These are phyloP conservation scores for Akanthomyces uredinophilus DNA, from an alignment of 2,329 filamentous ascomycete species.

Conservation along the genomic window DNA sequence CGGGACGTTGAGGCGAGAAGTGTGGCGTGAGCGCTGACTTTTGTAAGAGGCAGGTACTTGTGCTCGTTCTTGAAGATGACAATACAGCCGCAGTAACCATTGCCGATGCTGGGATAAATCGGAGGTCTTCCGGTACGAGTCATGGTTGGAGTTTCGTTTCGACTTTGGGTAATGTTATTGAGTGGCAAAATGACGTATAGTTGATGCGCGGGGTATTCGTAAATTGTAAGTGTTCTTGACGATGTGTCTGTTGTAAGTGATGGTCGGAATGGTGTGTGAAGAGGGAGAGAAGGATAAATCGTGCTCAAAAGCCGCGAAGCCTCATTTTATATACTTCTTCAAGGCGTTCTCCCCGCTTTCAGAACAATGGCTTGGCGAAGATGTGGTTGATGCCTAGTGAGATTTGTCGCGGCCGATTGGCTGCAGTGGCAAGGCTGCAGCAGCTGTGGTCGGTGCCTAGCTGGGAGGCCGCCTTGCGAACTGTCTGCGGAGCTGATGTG, in stretches of 20 bases:
- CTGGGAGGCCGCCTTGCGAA: conserved; percentile 10
- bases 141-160: neutral
- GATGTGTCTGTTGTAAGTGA: neutral
- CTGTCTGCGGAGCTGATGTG: neutral
- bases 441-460: neutral
- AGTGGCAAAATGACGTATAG: neutral
- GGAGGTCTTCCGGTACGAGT: neutral
- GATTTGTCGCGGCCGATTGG: conserved; percentile 1
- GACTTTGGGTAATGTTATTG: neutral
- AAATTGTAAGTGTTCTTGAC: neutral
- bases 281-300: neutral
- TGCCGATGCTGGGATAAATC: neutral
- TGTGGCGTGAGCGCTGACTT: conserved; percentile 53
- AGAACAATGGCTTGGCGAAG: neutral
- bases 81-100: conserved; percentile 31
- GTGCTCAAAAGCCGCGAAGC: neutral
- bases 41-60: conserved; percentile 53
- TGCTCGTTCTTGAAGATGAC: conserved; percentile 21
- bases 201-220: neutral
- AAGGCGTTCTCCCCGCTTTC: neutral
- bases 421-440: neutral
- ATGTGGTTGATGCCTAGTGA: conserved; percentile 7
- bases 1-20: conserved; percentile 51
- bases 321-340: neutral
- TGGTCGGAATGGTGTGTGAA: neutral